Evolutionary conservation across 2,329 filamentous ascomycete genomes (phyloP), one percentile per base, ranked within the genome.

Genomic region (Fusarium guadeloupense): DNA sequence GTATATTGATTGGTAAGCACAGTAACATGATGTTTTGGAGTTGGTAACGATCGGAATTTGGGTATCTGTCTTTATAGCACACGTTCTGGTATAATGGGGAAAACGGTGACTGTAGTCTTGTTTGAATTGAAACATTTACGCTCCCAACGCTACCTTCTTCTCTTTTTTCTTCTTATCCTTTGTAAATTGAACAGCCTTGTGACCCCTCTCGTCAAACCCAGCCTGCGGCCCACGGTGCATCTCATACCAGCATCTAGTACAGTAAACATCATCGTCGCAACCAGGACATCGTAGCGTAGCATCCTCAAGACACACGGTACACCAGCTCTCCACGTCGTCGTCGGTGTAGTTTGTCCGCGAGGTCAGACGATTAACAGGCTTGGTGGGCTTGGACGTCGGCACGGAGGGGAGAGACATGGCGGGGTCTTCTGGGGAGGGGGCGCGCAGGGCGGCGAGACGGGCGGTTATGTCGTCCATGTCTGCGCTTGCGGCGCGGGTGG

Each of bases 271-370:
- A 23, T 77, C 75, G 30, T 87, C 86, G 68, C 92, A 96, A 4
- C 89, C 91, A 1, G 87, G 71, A 71, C 92, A 96, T 53, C 82
- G 82, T 23, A 95, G 76, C 4, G 86, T 87, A 0, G 89, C 91
- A 69, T 95, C 90, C 54, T 92, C 90, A 40, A 89, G 86, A 71
- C 92, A 96, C 9, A 95, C 92, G 26, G 88, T 84, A 72, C 92
- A 96, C 91, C 91, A 96, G 1, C 83, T 85, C 35, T 89, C 86
- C 59, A 89, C 82, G 67, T 94, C 90, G 28, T 89, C 88, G 66
- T 93, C 89, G 0, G 87, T 85, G 70, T 82, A 86, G 41, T 77
- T 78, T 4, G 72, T 75, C 35, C 71, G 74, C 46, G 73, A 76
- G 14, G 71, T 71, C 6, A 82, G 71, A 5, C 77, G 73, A n/a